A percentile compares a stretch with the other conserved stretches of the same genome.
Evolutionary conservation across 2,329 filamentous ascomycete genomes (phyloP).

Genomic region (Fusarium domesticum): DNA sequence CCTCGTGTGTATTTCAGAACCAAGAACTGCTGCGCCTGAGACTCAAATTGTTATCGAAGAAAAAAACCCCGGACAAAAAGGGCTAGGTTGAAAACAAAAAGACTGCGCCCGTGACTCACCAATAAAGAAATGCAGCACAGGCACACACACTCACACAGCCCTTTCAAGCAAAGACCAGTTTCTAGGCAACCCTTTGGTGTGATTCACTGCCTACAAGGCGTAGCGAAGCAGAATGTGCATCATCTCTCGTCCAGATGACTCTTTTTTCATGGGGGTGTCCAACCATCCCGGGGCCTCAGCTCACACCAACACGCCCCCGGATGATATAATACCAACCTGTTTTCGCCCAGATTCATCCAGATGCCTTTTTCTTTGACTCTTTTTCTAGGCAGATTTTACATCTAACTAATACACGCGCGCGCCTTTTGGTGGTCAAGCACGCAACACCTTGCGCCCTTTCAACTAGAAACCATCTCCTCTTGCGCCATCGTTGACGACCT

Average conservation of each 20-base stretch:
- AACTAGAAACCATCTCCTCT: slow-evolving; percentile 3
- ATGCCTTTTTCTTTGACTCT: slow-evolving; percentile 19
- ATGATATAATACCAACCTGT: slow-evolving; percentile 25
- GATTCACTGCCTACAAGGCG: no score
- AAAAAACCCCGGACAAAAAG: no score
- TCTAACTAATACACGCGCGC: slow-evolving; percentile 1
- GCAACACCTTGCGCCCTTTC: slow-evolving; percentile 14
- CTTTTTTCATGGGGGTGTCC: no score
- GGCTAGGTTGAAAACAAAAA: no score
- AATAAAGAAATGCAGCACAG: no score
- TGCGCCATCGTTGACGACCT: slow-evolving; percentile 25
- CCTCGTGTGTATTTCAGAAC: no score
- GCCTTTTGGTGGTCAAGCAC: slow-evolving; percentile 25
- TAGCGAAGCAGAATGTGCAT: no score
- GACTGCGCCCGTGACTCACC: no score
- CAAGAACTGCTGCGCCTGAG: no score
- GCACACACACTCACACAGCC: no score
- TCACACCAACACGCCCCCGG: slow-evolving; percentile 18
- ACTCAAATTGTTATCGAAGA: no score
- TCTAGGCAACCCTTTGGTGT: not conserved
- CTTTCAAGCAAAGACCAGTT: no score
- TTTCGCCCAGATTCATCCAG: slow-evolving; percentile 20
- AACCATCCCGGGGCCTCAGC: slow-evolving; percentile 17
- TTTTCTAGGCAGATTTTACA: not conserved
- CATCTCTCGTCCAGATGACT: slow-evolving; percentile 26